Percentiles rank a stretch among this genome's conserved stretches.
These are phyloP conservation scores for Populus hybrid DNA, from an alignment of 441 rosid genomes.

Conservation along the genomic window DNA sequence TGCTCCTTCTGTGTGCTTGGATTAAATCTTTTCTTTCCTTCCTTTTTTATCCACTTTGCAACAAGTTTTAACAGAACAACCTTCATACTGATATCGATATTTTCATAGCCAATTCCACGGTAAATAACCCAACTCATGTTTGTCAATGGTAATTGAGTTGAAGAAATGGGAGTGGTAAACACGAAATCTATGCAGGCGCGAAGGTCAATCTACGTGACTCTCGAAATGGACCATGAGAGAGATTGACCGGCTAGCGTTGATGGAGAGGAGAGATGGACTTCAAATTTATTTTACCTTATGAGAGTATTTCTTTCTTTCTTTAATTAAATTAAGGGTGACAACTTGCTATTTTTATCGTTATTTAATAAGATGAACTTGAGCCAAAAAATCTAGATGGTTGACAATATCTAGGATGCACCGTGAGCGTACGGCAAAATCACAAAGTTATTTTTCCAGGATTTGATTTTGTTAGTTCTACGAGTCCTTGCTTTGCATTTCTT, in stretches of 20 bases:
- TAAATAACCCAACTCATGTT: neutral
- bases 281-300: neutral
- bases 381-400: no score
- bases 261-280: neutral
- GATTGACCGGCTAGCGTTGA: no score
- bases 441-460: no score
- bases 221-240: neutral
- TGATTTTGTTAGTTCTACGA: no score
- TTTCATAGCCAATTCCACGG: neutral
- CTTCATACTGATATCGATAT: neutral
- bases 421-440: no score
- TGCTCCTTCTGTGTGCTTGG: neutral
- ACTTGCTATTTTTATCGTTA: neutral
- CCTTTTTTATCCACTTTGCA: no score
- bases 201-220: constrained; percentile 14
- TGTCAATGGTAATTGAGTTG: neutral
- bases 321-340: no score
- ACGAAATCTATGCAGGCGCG: neutral
- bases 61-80: neutral
- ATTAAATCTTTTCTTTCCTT: neutral
- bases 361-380: no score
- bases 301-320: neutral
- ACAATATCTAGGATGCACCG: no score
- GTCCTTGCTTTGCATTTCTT: no score
- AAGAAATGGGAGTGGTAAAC: neutral